Conservation (phyloP, 352 stramenopile genomes). For the Phytophthora sojae region DNA sequence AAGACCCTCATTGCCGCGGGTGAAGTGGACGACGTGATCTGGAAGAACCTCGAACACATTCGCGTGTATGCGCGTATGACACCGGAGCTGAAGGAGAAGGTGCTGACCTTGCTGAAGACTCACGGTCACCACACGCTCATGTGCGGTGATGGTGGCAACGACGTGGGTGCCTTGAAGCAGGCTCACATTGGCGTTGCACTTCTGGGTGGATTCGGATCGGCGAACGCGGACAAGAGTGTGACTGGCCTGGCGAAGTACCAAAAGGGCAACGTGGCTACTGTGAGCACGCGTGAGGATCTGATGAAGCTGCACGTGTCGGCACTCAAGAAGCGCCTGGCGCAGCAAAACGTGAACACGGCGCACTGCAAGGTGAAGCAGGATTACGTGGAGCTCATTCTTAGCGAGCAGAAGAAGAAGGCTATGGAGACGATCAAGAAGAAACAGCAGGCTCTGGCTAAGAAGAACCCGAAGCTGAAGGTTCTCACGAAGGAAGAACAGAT, state of each 20-base stretch:
- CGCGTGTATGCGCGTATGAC: constrained; percentile 97
- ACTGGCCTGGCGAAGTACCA: constrained; percentile 82
- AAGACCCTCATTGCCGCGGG: constrained; percentile 74
- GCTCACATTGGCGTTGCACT: constrained; percentile 88
- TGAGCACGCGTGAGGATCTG: constrained; percentile 71
- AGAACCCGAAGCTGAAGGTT: constrained; percentile 66
- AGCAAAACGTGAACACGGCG: constrained; percentile 72
- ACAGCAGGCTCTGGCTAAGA: constrained; percentile 55
- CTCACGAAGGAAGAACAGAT: constrained; percentile 86
- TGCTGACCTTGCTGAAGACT: constrained; percentile 96
- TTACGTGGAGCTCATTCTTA: constrained; percentile 81
- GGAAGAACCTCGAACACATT: constrained; percentile 80
- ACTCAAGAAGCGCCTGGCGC: constrained; percentile 79
- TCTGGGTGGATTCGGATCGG: constrained; percentile 83
- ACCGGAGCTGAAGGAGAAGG: constrained; percentile 96
- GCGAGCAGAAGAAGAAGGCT: constrained; percentile 63
- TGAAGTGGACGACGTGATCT: constrained; percentile 88
- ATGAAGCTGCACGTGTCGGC: constrained; percentile 90
- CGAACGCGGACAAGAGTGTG: constrained; percentile 89
- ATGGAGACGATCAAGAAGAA: constrained; percentile 73
- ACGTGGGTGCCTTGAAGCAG: constrained; percentile 96
- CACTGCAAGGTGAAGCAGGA: constrained; percentile 85
- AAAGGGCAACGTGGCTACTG: constrained; percentile 58
- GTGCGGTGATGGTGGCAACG: constrained; percentile 99
- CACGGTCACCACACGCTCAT: constrained; percentile 95